phyloP scores from a whole-genome alignment of 306 rosid genomes.

The Cyamopsis tetragonoloba region DNA sequence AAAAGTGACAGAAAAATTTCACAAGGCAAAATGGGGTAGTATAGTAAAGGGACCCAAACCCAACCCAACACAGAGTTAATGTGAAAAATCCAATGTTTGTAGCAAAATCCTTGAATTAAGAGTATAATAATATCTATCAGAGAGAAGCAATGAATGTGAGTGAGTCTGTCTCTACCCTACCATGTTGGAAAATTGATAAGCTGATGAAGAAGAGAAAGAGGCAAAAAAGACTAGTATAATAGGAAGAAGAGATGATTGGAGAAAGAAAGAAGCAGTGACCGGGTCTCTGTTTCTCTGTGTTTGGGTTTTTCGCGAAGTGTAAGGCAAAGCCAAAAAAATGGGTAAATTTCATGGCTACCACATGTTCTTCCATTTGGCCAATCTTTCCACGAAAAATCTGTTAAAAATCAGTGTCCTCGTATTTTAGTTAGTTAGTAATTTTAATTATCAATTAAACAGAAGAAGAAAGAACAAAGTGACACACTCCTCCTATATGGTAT shows the following conservation, averaged over 20 bases:
- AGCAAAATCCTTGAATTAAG: too few relatives aligned
- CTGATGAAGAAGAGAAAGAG: neutral
- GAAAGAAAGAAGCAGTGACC: slow-evolving; percentile 34
- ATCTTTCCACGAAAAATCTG: slow-evolving; percentile 38
- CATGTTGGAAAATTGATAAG: neutral
- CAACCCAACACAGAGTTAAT: too few relatives aligned
- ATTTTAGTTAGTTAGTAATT: too few relatives aligned
- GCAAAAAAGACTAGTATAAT: neutral
- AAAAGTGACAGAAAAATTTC: neutral
- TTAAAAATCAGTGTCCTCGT: slow-evolving; percentile 19
- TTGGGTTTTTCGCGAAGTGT: slow-evolving; percentile 23
- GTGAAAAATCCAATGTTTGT: neutral
- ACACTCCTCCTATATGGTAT: too few relatives aligned
- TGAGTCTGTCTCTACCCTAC: too few relatives aligned
- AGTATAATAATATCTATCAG: too few relatives aligned
- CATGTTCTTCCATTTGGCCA: slow-evolving; percentile 35
- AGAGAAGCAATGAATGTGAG: too few relatives aligned
- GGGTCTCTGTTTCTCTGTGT: slow-evolving; percentile 27
- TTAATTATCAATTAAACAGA: too few relatives aligned
- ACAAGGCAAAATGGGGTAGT: slow-evolving; percentile 13
- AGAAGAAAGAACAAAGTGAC: too few relatives aligned
- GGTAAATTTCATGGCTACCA: slow-evolving; percentile 36
- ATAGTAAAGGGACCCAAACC: neutral
- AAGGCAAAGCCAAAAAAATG: neutral
- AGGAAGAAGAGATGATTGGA: slow-evolving; percentile 30